Base-by-base conservation (phyloP, 352 stramenopile species). In the Detonula confervacea region DNA sequence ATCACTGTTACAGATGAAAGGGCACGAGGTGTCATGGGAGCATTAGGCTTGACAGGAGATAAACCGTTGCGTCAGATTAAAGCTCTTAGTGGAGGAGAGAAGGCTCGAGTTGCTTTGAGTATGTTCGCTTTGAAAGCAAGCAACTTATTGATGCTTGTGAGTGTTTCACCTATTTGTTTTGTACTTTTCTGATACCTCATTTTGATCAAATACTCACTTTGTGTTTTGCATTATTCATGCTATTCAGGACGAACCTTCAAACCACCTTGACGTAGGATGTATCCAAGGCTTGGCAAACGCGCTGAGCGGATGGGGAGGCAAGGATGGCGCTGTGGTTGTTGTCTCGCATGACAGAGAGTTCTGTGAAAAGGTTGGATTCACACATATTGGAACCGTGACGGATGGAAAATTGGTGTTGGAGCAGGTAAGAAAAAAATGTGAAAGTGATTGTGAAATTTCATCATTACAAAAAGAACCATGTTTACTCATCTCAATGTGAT, bases 61-160 rank as follows among this genome's bases (percentile, higher is more conserved):
- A 95, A 95, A 54, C 83, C 92, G 9, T 67, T 95, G 7, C 72
- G 91, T 72, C 93, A 95, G 39, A 96, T 98, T 63, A 92, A 93
- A 11, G 97, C 95, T 64, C 88, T 99, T 12, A 98, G 95, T 27
- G 97, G 97, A 76, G 97, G 97, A 33, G 95, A 99, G 80, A 83
- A 79, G 25, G 60, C 68, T 96, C 55, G 95, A 98, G 83, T 71
- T 9, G 94, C 93, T 5, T 82, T 98, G 35, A 91, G 91, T 6
- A 93, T 94, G 75, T 96, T 96, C 79, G 82, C 87, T 11, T 84
- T 96, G 25, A 93, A 96, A 52, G 85, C 94, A 1, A 91, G 88
- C 65, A 94, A 98, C 71, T 78, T 97, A 12, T 86, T 97, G 24
- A 65, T 98, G 5, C 87, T 98, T 70, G 61, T 75, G 16, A 73